A percentile compares a stretch with the other conserved stretches of the same genome.
phyloP scores from a whole-genome alignment of 2,329 filamentous ascomycete species.

The Arthrobotrys entomopaga region DNA sequence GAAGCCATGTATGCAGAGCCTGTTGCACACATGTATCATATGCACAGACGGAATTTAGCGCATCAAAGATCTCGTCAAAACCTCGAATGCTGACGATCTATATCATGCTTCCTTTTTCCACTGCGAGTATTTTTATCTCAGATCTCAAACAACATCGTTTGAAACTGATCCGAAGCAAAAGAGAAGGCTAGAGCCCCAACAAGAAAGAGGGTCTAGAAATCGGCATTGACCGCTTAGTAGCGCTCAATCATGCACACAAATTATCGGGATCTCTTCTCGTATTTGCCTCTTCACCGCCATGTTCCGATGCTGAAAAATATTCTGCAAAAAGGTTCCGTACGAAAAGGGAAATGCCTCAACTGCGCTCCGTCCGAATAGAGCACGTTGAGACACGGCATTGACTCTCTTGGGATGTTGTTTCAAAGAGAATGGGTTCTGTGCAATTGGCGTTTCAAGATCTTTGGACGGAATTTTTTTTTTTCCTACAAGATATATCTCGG shows the following conservation, averaged over 20 bases:
- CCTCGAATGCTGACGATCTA: not conserved
- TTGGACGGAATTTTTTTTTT: not conserved
- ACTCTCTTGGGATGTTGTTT: conserved; percentile 50
- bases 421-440: conserved; percentile 24
- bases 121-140: conserved; percentile 24
- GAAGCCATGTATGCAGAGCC: not conserved
- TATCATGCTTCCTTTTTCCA: not conserved
- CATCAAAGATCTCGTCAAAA: not conserved
- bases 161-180: conserved; percentile 42
- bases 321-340: conserved; percentile 24
- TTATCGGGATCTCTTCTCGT: conserved; percentile 20
- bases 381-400: conserved; percentile 54
- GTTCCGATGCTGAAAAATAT: conserved; percentile 14
- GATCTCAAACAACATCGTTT: conserved; percentile 37
- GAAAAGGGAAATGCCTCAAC: conserved; percentile 46
- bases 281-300: not conserved
- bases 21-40: conserved; percentile 30
- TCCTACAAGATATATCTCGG: conserved; percentile 7
- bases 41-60: conserved; percentile 2
- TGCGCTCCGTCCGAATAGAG: conserved; percentile 22
- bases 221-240: conserved; percentile 25
- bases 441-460: conserved; percentile 48
- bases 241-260: not conserved
- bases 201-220: conserved; percentile 21
- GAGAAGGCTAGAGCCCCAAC: not conserved